phyloP scores from a whole-genome alignment of 192 early-diverging fungal genomes.

The Coemansia biformis region DNA sequence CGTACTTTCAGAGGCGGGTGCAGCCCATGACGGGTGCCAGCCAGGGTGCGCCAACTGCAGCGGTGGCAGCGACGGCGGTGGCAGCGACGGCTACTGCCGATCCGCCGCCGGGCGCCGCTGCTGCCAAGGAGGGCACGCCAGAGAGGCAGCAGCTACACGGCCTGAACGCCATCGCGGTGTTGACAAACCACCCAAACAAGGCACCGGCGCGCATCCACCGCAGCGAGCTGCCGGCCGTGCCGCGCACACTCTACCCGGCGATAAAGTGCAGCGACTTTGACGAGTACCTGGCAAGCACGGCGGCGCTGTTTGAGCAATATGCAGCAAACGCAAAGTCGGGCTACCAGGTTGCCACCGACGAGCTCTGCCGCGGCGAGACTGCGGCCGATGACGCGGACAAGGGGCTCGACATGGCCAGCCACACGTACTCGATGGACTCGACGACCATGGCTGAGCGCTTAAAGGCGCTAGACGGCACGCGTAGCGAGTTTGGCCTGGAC shows the following conservation, averaged over 20 bases:
- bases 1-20: slow-evolving; percentile 46
- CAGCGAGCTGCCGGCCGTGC: slow-evolving; percentile 47
- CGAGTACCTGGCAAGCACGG: slow-evolving; percentile 66
- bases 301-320: slow-evolving; percentile 76
- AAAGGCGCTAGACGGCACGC: slow-evolving; percentile 40
- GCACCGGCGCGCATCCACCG: slow-evolving; percentile 46
- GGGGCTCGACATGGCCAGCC: slow-evolving; percentile 25
- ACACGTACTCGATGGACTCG: slow-evolving; percentile 50
- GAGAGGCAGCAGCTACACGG: slow-evolving; percentile 18
- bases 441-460: slow-evolving; percentile 51
- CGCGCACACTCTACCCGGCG: slow-evolving; percentile 49
- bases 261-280: slow-evolving; percentile 80
- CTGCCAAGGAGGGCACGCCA: neutral
- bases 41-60: neutral
- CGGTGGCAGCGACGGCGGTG: neutral
- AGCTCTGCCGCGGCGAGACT: slow-evolving; percentile 51
- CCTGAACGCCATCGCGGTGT: slow-evolving; percentile 46
- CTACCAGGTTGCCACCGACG: slow-evolving; percentile 46
- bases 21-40: slow-evolving; percentile 17
- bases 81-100: too few species aligned
- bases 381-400: slow-evolving; percentile 46
- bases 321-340: slow-evolving; percentile 57
- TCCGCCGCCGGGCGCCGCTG: neutral
- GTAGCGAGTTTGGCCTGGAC: slow-evolving; percentile 55
- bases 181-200: slow-evolving; percentile 50